These are phyloP conservation scores for Geosmithia morbida DNA, from an alignment of 2,329 filamentous ascomycete genomes.

Conservation along the genomic window DNA sequence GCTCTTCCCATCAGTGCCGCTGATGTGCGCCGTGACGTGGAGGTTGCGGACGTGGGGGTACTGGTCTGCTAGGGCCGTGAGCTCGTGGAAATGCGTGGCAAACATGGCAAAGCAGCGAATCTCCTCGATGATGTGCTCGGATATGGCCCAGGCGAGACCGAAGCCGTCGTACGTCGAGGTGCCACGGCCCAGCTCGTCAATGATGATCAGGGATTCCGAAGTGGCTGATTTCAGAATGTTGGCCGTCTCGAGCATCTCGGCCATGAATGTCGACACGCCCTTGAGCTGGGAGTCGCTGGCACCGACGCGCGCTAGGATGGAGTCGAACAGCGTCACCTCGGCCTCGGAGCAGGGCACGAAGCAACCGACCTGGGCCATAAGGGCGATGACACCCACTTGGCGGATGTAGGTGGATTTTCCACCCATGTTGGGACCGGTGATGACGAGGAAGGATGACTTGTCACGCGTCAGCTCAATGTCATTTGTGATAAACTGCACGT, in stretches of 20 bases:
- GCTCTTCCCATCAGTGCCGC: slow-evolving; percentile 32
- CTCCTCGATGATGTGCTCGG: slow-evolving; percentile 90
- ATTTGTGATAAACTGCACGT: slow-evolving; percentile 97
- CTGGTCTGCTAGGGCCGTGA: slow-evolving; percentile 78
- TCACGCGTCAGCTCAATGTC: slow-evolving; percentile 72
- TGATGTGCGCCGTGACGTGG: slow-evolving; percentile 91
- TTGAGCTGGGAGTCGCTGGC: slow-evolving; percentile 95
- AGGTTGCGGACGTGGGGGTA: slow-evolving; percentile 83
- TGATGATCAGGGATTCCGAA: slow-evolving; percentile 90
- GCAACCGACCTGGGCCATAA: slow-evolving; percentile 94
- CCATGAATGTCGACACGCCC: slow-evolving; percentile 98
- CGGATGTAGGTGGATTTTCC: slow-evolving; percentile 98
- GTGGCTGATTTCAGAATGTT: slow-evolving; percentile 98
- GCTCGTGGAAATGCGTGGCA: slow-evolving; percentile 95
- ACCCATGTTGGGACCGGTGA: slow-evolving; percentile 97
- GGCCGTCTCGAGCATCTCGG: slow-evolving; percentile 96
- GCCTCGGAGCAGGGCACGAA: slow-evolving; percentile 89
- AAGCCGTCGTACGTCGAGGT: slow-evolving; percentile 98
- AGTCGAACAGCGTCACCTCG: slow-evolving; percentile 91
- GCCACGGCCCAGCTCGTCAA: slow-evolving; percentile 90
- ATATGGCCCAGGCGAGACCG: slow-evolving; percentile 97
- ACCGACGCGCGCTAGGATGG: slow-evolving; percentile 88
- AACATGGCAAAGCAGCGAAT: slow-evolving; percentile 92
- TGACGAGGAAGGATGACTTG: slow-evolving; percentile 82
- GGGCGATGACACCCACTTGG: slow-evolving; percentile 88